Conservation (phyloP, 495 filamentous ascomycete species). For the Penicillium chermesinum region DNA sequence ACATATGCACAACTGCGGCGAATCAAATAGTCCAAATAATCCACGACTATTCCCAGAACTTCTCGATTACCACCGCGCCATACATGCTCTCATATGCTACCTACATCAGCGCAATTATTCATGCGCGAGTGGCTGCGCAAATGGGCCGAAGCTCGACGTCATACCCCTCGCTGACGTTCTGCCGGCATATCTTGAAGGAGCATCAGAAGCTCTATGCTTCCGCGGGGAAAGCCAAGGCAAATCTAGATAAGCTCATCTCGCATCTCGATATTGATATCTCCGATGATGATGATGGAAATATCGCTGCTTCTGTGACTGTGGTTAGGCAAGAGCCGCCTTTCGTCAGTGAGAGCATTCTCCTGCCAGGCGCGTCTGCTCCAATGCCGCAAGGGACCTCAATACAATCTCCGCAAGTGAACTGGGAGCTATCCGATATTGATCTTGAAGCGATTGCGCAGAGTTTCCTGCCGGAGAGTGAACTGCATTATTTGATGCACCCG, state of each 20-base stretch:
- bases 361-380: background rate
- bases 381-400: constrained; percentile 6
- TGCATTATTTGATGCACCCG: constrained; percentile 22
- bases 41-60: constrained; percentile 23
- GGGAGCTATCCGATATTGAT: constrained; percentile 25
- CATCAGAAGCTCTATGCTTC: constrained; percentile 20
- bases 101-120: constrained; percentile 32
- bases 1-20: constrained; percentile 24
- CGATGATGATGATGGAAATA: background rate
- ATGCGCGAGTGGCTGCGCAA: constrained; percentile 26
- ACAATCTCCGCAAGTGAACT: constrained; percentile 13
- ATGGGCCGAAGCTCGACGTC: constrained; percentile 18
- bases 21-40: constrained; percentile 30
- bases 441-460: constrained; percentile 26
- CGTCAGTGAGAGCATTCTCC: background rate
- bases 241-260: constrained; percentile 16
- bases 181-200: constrained; percentile 14
- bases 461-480: constrained; percentile 22
- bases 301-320: background rate
- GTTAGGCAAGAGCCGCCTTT: background rate
- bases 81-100: constrained; percentile 33
- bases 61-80: constrained; percentile 23
- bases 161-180: constrained; percentile 20
- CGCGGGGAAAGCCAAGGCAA: constrained; percentile 20
- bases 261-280: constrained; percentile 13